Base-by-base conservation (phyloP, 129 eudicot genomes). In the Flaveria bidentis region DNA sequence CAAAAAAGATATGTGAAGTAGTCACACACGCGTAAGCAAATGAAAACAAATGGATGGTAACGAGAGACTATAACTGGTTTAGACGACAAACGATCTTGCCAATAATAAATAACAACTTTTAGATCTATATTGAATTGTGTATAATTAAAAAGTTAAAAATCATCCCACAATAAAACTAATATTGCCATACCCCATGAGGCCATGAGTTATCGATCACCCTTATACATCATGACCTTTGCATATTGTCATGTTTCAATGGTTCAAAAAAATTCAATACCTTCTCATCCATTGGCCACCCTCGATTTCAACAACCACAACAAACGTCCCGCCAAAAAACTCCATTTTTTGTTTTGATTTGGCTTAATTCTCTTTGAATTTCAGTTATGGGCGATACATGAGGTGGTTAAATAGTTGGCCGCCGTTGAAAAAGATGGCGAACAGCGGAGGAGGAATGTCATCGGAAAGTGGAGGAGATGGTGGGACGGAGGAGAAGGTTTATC, bases 311-410 rank as follows among this genome's bases (percentile, higher is more conserved):
- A 15, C 22, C 58, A 52, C 58, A 22, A 52, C 22, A n/a, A 52
- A 52, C 58, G 10, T 52, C 58, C 58, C 58, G 58, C 58, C 58
- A 52, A 52, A 52, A 52, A 16, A 52, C 58, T 52, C 22, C 58
- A 52, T 52, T n/a, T 52, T n/a, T 52, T 23, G 58, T 52, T 52
- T 52, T 52, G 58, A 52, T 52, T 16, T 52, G 58, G 23, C 58
- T 10, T 52, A 15, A 4, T 51, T 51, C 17, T 50, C 55, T 33
- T 33, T 33, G 39, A 33, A 33, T 33, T 33, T 5, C 14, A 50
- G 55, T 50, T 50, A 18, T 51, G 57, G 58, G 23, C 58, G 58
- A 20, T n/a, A 7, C 5, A 47, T 2, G n/a, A 47, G 53, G 53
- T 49, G 53, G 53, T 0, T 52, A 6, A 2, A n/a, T 52, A n/a